Conservation (phyloP, 1,284 basidiomycete species). For the Cutaneotrichosporon cutaneum region DNA sequence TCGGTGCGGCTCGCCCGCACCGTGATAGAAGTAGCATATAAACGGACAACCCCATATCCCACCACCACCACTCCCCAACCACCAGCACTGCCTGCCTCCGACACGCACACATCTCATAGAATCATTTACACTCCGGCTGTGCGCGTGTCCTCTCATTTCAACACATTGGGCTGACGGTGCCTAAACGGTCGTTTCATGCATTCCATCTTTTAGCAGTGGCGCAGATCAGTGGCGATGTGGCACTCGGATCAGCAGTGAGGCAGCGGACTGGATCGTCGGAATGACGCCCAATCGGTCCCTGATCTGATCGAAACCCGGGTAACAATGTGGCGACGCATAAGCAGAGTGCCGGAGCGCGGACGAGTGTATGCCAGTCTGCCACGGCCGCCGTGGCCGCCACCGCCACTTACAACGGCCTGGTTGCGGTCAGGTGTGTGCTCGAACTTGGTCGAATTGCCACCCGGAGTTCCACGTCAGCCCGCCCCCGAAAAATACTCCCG, state of each 20-base stretch:
- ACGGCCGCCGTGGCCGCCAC: background rate
- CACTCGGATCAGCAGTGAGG: background rate
- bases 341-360: background rate
- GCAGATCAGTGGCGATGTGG: background rate
- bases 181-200: conserved; percentile 14
- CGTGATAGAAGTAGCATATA: conserved; percentile 6
- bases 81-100: background rate
- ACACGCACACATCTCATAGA: conserved; percentile 6
- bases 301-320: too few relatives aligned
- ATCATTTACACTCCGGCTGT: conserved; percentile 7
- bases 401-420: background rate
- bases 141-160: conserved; percentile 8
- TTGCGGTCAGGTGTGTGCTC: background rate
- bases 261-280: too few relatives aligned
- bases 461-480: conserved; percentile 1
- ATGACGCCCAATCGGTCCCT: background rate
- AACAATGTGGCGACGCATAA: too few relatives aligned
- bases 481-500: background rate
- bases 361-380: background rate
- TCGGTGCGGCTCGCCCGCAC: background rate
- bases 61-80: background rate
- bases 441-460: background rate
- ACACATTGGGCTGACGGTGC: conserved; percentile 11
- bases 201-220: background rate
- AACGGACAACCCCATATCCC: conserved; percentile 3